Base-by-base conservation (phyloP, 176 grass and related monocot genomes). In the Elymus sibiricus region DNA sequence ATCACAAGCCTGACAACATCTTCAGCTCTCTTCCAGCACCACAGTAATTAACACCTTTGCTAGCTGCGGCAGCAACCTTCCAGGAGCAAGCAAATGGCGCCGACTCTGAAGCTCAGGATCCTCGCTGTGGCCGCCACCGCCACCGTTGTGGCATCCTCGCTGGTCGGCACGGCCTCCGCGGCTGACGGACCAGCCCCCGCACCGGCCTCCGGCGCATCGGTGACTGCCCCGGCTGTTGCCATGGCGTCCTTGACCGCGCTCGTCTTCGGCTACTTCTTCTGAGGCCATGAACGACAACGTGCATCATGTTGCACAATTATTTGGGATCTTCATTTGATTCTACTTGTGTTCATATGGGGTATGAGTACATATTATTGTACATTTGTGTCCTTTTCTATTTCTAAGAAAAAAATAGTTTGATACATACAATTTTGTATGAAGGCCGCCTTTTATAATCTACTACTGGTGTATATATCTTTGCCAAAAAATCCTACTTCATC, bases 251-350 rank as follows among this genome's bases (percentile, higher is more conserved):
- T 91, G 38, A 64, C 85, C 37, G 86, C 86, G 3, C 49, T 91
- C 10, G 29, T 64, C 76, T 88, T 77, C 11, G 86, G 82, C 51
- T 91, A 81, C 82, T 39, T 88, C 82, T 91, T 91, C 71, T 85
- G 47, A 79, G 59, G 72, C 2, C 9, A 0, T 7, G 22, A 31
- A 3, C 12, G 19, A n/a, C 10, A 4, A 22, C 15, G 6, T 29
- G 3, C 21, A 0, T 10, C 40, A 17, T 21, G 44, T 6, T 14
- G 40, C 44, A 31, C 46, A 56, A 56, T 56, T 5, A 16, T 79
- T 69, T 78, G n/a, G 17, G n/a, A 39, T 47, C 5, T 32, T 1
- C 24, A 1, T 9, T 25, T 2, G 1, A 1, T 4, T 24, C 6
- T 21, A 13, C 27, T 21, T 9, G 0, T 47, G 14, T 21, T 56